These are phyloP conservation scores for Xenosphaeropsis pyriputrescens DNA, from an alignment of 2,329 filamentous ascomycete genomes.

Conservation along the genomic window DNA sequence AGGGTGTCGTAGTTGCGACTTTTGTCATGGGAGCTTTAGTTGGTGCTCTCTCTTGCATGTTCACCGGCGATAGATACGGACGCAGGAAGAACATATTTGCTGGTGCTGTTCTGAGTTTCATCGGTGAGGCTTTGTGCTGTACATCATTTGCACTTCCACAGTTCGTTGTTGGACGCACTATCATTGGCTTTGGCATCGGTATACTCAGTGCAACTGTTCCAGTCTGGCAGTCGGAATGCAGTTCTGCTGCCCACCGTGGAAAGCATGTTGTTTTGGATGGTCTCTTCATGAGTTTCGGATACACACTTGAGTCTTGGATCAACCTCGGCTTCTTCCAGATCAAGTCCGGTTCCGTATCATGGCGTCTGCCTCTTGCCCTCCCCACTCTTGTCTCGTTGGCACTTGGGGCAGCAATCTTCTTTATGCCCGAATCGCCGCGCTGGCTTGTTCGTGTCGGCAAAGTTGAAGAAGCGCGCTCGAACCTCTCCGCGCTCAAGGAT, in stretches of 20 bases:
- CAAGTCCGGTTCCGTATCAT: slow-evolving; percentile 16
- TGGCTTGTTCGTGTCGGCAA: slow-evolving; percentile 22
- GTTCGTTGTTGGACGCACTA: slow-evolving; percentile 26
- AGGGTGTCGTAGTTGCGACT: slow-evolving; percentile 16
- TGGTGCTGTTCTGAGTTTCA: slow-evolving; percentile 5
- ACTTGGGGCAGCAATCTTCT: slow-evolving; percentile 19
- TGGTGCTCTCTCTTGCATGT: slow-evolving; percentile 17
- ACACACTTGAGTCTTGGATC: slow-evolving; percentile 27
- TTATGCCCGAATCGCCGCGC: slow-evolving; percentile 21
- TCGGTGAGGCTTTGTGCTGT: slow-evolving; percentile 4
- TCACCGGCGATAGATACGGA: slow-evolving; percentile 9
- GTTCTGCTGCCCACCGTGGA: slow-evolving; percentile 25
- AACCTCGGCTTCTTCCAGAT: slow-evolving; percentile 25
- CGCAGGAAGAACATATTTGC: slow-evolving; percentile 7
- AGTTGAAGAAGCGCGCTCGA: slow-evolving; percentile 22
- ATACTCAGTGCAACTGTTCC: slow-evolving; percentile 23
- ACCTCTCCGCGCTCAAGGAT: slow-evolving; percentile 5
- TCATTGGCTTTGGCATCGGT: slow-evolving; percentile 22
- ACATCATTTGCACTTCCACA: slow-evolving; percentile 21
- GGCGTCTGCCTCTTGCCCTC: slow-evolving; percentile 22
- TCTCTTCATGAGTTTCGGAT: slow-evolving; percentile 20
- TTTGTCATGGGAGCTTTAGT: slow-evolving; percentile 18
- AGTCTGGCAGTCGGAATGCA: slow-evolving; percentile 22
- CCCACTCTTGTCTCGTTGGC: slow-evolving; percentile 18
- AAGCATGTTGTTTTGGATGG: slow-evolving; percentile 23